phyloP scores from a whole-genome alignment of 768 basidiomycete genomes.

The Nidula microcarpa region DNA sequence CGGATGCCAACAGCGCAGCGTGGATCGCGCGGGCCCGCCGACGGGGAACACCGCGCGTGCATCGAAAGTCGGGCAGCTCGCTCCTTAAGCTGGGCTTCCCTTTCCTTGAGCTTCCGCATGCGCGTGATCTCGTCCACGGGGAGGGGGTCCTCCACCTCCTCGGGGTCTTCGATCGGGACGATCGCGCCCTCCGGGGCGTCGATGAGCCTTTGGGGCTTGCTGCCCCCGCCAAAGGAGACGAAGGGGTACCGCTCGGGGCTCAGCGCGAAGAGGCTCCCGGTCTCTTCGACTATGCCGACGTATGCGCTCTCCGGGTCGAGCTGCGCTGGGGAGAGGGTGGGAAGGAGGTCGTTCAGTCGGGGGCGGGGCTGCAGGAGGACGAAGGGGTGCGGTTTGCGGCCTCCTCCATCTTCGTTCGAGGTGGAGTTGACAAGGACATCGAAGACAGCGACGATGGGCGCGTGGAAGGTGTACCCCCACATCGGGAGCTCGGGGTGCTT shows the following conservation, averaged over 20 bases:
- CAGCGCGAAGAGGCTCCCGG: constrained; percentile 80
- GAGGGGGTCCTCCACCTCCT: constrained; percentile 6
- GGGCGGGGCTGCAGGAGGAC: constrained; percentile 87
- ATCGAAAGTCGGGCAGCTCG: no score
- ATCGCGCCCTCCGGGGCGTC: constrained; percentile 12
- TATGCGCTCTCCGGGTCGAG: constrained; percentile 67
- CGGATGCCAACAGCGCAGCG: constrained; percentile 65
- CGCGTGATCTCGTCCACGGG: constrained; percentile 10
- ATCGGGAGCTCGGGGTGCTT: constrained; percentile 13
- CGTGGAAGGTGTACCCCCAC: constrained; percentile 59
- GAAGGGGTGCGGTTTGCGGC: constrained; percentile 40
- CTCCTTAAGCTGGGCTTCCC: background rate
- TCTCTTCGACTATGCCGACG: constrained; percentile 73
- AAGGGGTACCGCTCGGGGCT: constrained; percentile 79
- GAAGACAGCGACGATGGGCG: constrained; percentile 81
- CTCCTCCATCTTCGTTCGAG: constrained; percentile 13
- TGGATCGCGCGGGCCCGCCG: constrained; percentile 28
- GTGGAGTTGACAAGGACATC: constrained; percentile 55
- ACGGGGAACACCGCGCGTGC: constrained; percentile 2
- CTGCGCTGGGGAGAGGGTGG: constrained; percentile 42
- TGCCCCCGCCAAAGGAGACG: constrained; percentile 57
- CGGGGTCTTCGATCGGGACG: constrained; percentile 9
- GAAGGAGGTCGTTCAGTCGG: constrained; percentile 68
- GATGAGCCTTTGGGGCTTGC: constrained; percentile 17
- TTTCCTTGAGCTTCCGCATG: constrained; percentile 3